Evolutionary conservation across 345 rosid genomes (phyloP), one percentile per base, ranked within the genome.

Genomic region (Gossypium australe): DNA sequence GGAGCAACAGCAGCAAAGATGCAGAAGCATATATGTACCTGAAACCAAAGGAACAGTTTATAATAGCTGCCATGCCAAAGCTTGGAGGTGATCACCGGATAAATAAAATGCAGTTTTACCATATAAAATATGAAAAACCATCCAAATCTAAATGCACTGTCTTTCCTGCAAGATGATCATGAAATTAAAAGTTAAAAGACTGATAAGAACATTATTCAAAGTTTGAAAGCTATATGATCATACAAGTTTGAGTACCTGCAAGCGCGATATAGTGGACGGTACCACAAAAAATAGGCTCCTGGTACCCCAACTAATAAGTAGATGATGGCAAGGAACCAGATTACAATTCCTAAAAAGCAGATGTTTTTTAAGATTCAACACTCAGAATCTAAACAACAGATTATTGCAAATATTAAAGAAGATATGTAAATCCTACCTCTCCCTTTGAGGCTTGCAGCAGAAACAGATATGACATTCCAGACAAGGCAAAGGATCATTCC

Each of bases 211-310:
- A 53, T 55, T 57, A 13, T 47, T 12, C 29, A 57, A 41, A 38
- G 25, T 56, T 56, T 7, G 14, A 56, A 56, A 18, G 2, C 10
- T 4, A 56, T 10, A 10, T 10, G 51, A 47, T 27, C 14, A n/a
- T 57, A 1, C 27, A 27, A 0, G n/a, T 52, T 53, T 73, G 38
- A 63, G 9, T 62, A 95, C 98, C 97, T 88, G 81, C 85, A 95
- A 68, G 97, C 98, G 38, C 92, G 92, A 81, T 93, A 95, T 47
- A 93, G 97, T 74, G 98, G 99, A n/a, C 97, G 94, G 81, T 91
- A 95, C 98, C 99, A 95, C 78, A 84, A 70, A 22, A 90, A 82
- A 79, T 95, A 95, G 80, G 86, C 97, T 80, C 96, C 96, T 2
- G 99, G 99, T 67, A 89, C 98, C 81, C 97, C 94, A 0, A 86